A percentile compares a stretch with the other conserved stretches of the same genome.
These are phyloP conservation scores for Multifurca ochricompacta DNA, from an alignment of 768 basidiomycete genomes.

Conservation along the genomic window DNA sequence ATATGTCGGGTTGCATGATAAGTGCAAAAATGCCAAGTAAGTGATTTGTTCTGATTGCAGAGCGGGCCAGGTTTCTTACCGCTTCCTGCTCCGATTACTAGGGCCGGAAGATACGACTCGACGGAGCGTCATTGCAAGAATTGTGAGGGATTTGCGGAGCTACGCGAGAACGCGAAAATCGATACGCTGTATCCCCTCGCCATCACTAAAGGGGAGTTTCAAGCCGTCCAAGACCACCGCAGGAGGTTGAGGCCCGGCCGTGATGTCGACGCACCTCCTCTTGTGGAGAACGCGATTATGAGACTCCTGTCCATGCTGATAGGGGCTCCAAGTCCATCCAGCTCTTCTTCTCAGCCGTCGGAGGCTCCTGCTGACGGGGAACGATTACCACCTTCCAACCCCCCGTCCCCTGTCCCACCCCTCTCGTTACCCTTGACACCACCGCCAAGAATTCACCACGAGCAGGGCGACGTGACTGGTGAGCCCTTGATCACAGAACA, in stretches of 20 bases:
- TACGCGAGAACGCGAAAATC: background rate
- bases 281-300: background rate
- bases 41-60: background rate
- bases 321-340: background rate
- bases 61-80: background rate
- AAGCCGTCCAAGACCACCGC: background rate
- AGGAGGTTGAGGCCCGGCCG: background rate
- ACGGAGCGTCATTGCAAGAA: background rate
- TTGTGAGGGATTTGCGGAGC: background rate
- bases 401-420: too few relatives aligned
- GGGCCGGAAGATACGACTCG: conserved; percentile 10
- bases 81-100: background rate
- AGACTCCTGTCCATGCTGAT: background rate
- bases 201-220: background rate
- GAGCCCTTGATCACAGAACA: too few relatives aligned
- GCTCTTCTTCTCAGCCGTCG: background rate
- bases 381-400: too few relatives aligned
- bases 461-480: too few relatives aligned
- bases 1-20: background rate
- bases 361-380: background rate
- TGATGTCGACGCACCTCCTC: background rate
- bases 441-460: too few relatives aligned
- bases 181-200: background rate
- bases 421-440: too few relatives aligned
- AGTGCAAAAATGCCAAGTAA: conserved; percentile 4